Evolutionary conservation across 2,329 filamentous ascomycete species (phyloP).

Genomic region (Nemania diffusa): DNA sequence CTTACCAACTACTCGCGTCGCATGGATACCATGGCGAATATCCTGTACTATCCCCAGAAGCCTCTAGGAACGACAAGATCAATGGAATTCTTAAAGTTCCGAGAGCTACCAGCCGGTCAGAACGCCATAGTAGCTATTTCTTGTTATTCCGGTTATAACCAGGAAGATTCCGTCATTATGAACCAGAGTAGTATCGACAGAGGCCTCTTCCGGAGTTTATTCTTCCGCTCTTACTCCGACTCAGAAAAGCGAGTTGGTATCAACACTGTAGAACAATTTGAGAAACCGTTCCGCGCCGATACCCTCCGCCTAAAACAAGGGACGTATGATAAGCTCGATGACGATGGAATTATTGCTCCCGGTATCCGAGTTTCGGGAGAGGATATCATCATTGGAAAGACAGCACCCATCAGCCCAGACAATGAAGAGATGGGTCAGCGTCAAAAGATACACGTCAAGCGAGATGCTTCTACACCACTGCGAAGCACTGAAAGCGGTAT

Average conservation of each 20-base stretch:
- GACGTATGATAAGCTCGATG: slow-evolving; percentile 96
- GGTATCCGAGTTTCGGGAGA: slow-evolving; percentile 96
- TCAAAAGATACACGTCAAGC: slow-evolving; percentile 88
- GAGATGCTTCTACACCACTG: slow-evolving; percentile 94
- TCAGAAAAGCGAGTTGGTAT: slow-evolving; percentile 96
- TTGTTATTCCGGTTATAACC: slow-evolving; percentile 98
- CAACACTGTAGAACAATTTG: slow-evolving; percentile 91
- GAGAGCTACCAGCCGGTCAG: slow-evolving; percentile 94
- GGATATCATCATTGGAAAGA: slow-evolving; percentile 99
- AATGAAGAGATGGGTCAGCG: slow-evolving; percentile 93
- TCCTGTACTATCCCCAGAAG: slow-evolving; percentile 98
- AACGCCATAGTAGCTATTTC: slow-evolving; percentile 98
- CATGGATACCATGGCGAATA: slow-evolving; percentile 99
- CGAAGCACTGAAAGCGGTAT: slow-evolving; percentile 97
- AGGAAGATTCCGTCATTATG: slow-evolving; percentile 99
- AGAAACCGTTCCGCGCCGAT: slow-evolving; percentile 89
- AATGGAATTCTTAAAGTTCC: slow-evolving; percentile 99
- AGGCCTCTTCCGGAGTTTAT: slow-evolving; percentile 95
- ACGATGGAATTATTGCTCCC: slow-evolving; percentile 93
- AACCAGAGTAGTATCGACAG: slow-evolving; percentile 99
- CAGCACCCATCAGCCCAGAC: slow-evolving; percentile 91
- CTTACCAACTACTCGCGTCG: slow-evolving; percentile 95
- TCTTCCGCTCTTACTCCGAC: slow-evolving; percentile 97
- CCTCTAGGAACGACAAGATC: slow-evolving; percentile 94
- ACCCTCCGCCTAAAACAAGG: slow-evolving; percentile 94